Evolutionary conservation across 371 early-diverging fungal species (phyloP), one percentile per base, ranked within the genome.

Genomic region (Mortierella sp.): DNA sequence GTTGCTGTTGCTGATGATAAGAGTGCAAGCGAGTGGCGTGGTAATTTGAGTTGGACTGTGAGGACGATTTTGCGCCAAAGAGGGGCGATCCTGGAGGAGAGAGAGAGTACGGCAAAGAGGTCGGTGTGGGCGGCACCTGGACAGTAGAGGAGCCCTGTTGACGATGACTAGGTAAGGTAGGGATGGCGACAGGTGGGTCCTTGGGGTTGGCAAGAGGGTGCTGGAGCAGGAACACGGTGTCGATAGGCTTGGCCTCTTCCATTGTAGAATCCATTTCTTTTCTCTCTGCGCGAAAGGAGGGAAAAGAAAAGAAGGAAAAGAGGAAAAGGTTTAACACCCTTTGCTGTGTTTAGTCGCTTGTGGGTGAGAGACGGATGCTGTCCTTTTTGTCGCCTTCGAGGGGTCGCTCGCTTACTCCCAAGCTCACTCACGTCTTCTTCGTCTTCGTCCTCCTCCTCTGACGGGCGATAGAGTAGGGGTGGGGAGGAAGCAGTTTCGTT

Each of bases 181-280:
- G 82, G 40, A 86, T 74, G 61, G 77, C 71, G 31, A 86, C 79
- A 31, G 82, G 86, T 13, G 86, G 86, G 69, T 86, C 86, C 73
- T 74, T 79, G 50, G 86, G 82, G 43, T 77, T 76, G 14, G 86
- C 86, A 43, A 86, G 82, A 13, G 86, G 86, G 71, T 86, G 86
- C 28, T 86, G 86, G 48, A 79, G 75, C n/a, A 82, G 34, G 28
- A 86, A 82, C 59, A 78, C 81, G 24, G 78, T 61, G 57, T 70
- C 71, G 61, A 55, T 69, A 59, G 54, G 64, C 34, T 71, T 57
- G 67, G 59, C 79, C 53, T 82, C 79, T 73, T 79, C 79, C 79
- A 79, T 82, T 71, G 24, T 53, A 14, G 50, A 50, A 14, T 50
- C 37, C 75, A 50, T 72, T 69, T 50, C 43, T 53, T 31, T 10